phyloP scores from a whole-genome alignment of 352 stramenopile species.

The Globisporangium cederbergense region DNA sequence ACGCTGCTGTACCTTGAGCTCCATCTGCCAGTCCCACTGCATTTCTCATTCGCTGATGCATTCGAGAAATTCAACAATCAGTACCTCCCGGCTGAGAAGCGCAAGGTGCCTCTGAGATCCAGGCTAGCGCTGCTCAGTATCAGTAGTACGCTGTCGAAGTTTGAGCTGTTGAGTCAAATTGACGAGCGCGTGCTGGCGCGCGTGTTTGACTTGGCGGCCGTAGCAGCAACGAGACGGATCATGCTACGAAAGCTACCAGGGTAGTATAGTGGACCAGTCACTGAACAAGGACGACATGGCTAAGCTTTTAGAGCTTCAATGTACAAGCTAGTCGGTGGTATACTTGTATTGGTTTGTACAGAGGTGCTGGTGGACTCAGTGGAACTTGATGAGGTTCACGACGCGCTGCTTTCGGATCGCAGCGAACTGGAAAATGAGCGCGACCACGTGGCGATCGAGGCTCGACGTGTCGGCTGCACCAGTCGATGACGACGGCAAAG shows the following conservation, averaged over 20 bases:
- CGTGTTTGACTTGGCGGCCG: constrained; percentile 10
- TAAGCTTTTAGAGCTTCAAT: neutral
- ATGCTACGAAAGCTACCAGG: neutral
- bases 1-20: constrained; percentile 8
- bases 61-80: neutral
- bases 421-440: constrained; percentile 18
- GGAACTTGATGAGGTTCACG: constrained; percentile 13
- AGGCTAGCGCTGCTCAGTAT: constrained; percentile 5
- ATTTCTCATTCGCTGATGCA: neutral
- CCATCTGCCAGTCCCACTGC: neutral
- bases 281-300: neutral
- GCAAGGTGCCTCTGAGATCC: neutral
- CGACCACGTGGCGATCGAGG: constrained; percentile 13
- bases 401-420: constrained; percentile 14
- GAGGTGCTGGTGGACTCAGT: neutral
- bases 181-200: constrained; percentile 4
- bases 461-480: constrained; percentile 8
- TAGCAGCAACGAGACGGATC: neutral
- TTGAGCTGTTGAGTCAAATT: neutral
- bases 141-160: neutral
- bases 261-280: neutral
- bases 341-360: neutral
- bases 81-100: constrained; percentile 7
- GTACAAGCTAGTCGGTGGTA: neutral
- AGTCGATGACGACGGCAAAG: neutral